These are phyloP conservation scores for Fusarium sp. DNA, from an alignment of 2,329 filamentous ascomycete genomes.

Conservation along the genomic window DNA sequence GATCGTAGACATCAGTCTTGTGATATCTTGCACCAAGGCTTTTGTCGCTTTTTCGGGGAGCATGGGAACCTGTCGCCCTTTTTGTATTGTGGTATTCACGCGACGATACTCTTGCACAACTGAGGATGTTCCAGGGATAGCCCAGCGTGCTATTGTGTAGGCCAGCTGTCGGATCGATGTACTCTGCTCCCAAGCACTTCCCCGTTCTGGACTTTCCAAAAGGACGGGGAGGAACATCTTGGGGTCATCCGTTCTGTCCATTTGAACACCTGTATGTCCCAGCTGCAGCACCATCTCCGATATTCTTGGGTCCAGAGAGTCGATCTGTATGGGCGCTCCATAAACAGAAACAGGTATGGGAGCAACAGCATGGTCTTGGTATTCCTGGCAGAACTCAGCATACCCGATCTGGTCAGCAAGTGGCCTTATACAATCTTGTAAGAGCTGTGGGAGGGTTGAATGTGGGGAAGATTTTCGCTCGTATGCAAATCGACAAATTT, in stretches of 20 bases:
- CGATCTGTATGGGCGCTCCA: slow-evolving; percentile 29
- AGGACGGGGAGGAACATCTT: slow-evolving; percentile 74
- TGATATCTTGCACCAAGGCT: slow-evolving; percentile 33
- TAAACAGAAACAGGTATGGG: slow-evolving; percentile 27
- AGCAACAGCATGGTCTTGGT: slow-evolving; percentile 42
- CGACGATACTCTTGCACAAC: slow-evolving; percentile 53
- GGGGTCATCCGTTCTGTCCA: slow-evolving; percentile 33
- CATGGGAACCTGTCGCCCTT: slow-evolving; percentile 43
- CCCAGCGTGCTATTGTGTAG: slow-evolving; percentile 60
- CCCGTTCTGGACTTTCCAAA: slow-evolving; percentile 65
- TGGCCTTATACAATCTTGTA: slow-evolving; percentile 43
- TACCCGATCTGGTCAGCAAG: slow-evolving; percentile 42
- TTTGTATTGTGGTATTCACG: slow-evolving; percentile 47
- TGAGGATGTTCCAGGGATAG: slow-evolving; percentile 23
- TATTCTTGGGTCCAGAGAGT: slow-evolving; percentile 52
- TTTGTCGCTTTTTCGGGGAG: slow-evolving; percentile 19
- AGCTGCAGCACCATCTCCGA: slow-evolving; percentile 54
- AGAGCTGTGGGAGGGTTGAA: slow-evolving; percentile 47
- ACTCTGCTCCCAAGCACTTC: slow-evolving; percentile 68
- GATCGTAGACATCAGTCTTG: slow-evolving; percentile 30
- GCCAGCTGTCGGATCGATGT: slow-evolving; percentile 62
- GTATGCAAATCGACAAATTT: slow-evolving; percentile 52
- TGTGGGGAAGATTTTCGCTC: slow-evolving; percentile 47
- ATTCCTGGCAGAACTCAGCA: slow-evolving; percentile 49
- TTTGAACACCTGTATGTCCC: slow-evolving; percentile 4